phyloP scores from a whole-genome alignment of 202 grass and related monocot genomes.

The Carex arenaria region DNA sequence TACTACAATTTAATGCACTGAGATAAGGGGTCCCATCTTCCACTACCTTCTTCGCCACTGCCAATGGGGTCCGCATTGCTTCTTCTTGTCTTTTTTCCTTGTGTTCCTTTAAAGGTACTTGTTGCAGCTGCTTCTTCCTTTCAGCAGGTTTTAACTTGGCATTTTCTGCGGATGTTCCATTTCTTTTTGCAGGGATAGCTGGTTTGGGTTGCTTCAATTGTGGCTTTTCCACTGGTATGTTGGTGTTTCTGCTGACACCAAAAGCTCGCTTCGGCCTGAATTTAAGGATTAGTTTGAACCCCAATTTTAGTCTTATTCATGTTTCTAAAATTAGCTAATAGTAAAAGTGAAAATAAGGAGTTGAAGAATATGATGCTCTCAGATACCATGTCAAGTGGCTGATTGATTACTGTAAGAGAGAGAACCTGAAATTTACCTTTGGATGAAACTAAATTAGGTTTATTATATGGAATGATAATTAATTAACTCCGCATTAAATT shows the following conservation, averaged over 20 bases:
- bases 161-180: background rate
- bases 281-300: background rate
- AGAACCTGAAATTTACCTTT: background rate
- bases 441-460: background rate
- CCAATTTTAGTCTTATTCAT: background rate
- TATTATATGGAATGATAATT: background rate
- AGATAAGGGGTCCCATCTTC: constrained; percentile 52
- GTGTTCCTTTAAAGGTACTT: constrained; percentile 22
- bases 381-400: background rate
- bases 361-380: background rate
- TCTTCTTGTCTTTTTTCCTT: constrained; percentile 19
- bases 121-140: background rate
- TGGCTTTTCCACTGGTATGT: constrained; percentile 39
- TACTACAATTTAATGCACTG: constrained; percentile 54
- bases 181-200: constrained; percentile 33
- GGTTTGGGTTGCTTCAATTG: constrained; percentile 27
- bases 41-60: constrained; percentile 11
- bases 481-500: background rate
- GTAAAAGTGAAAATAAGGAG: background rate
- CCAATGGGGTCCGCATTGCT: constrained; percentile 37
- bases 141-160: constrained; percentile 38
- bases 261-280: constrained; percentile 50
- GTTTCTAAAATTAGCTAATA: background rate
- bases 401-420: background rate
- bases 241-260: constrained; percentile 46